Percentiles rank a stretch among this genome's conserved stretches.
These are phyloP conservation scores for Purpureocillium lavendulum DNA, from an alignment of 2,329 filamentous ascomycete species.

Conservation along the genomic window DNA sequence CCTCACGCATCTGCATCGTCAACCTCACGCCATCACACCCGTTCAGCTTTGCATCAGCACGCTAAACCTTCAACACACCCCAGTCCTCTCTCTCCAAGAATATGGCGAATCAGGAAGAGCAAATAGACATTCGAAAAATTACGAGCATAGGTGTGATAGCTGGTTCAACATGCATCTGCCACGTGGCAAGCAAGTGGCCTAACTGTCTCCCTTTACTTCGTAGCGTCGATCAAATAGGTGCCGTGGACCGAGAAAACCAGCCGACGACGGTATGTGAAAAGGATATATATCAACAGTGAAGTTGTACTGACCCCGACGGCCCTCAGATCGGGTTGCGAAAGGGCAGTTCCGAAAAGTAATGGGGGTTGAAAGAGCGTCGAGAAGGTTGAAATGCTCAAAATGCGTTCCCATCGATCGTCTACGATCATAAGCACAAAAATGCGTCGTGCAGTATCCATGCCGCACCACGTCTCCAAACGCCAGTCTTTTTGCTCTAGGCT, in stretches of 20 bases:
- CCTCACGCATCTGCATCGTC: no score
- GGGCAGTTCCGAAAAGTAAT: neutral
- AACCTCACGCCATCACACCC: no score
- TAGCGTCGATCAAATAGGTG: no score
- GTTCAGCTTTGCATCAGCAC: no score
- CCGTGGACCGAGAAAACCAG: neutral
- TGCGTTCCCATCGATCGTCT: constrained; percentile 13
- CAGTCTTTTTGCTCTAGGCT: constrained; percentile 9
- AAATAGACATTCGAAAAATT: neutral
- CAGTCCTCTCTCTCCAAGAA: neutral
- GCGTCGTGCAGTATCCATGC: constrained; percentile 11
- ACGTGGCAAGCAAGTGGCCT: neutral
- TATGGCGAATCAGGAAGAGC: neutral
- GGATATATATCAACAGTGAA: constrained; percentile 1
- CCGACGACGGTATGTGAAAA: neutral
- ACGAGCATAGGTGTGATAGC: no score
- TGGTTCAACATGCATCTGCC: no score
- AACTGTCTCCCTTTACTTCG: no score
- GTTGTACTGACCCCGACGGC: neutral
- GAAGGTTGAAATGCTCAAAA: constrained; percentile 16
- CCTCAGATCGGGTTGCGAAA: neutral
- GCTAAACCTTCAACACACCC: no score
- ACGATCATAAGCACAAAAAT: constrained; percentile 13
- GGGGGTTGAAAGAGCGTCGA: constrained; percentile 22
- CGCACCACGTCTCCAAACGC: constrained; percentile 18